Base-by-base conservation (phyloP, 495 filamentous ascomycete genomes). In the Polyplosphaeria fusca region DNA sequence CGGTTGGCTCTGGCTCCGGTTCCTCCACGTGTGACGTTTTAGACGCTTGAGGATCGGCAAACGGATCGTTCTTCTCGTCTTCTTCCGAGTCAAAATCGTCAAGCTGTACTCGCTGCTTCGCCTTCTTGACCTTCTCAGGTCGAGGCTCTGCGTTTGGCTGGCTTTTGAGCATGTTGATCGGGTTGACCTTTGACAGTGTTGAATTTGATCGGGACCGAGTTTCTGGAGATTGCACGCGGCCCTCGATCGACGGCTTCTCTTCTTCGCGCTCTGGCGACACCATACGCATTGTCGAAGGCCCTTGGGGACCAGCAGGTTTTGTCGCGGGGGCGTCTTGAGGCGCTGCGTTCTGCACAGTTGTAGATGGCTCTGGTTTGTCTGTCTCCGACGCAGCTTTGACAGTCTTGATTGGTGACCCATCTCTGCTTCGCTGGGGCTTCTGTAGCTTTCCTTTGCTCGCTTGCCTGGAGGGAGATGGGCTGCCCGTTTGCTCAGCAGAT, bases 381-480 rank as follows among this genome's bases (percentile, higher is more conserved):
- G 57, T 44, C 62, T 55, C 24, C 1, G 41, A 11, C 4, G 44
- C 46, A 16, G 18, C 47, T 23, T 57, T 51, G 26, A 13, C 20
- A 5, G 11, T 32, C 44, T 65, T 65, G 5, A 52, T 13, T 19
- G 62, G 57, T 4, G 62, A 58, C 4, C 51, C 57, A 23, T 61
- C 57, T 24, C 57, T 37, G 24, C 19, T 23, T 19, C 60, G 66
- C 20, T 58, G 81, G 74, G 32, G 80, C 67, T 92, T 93, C 67
- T 91, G 88, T 53, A 92, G 74, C 67, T 91, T 93, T 71, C 84
- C 76, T 69, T 89, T 92, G 69, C 82, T 82, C 5, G 77, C 69
- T 41, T 84, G 78, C 56, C 83, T 76, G 62, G 85, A 81, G 32
- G 75, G 72, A 25, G 49, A 43, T 68, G 55, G 22, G 41, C 12